Conservation (phyloP, 83 land plant genomes). For the Larix sibirica region DNA sequence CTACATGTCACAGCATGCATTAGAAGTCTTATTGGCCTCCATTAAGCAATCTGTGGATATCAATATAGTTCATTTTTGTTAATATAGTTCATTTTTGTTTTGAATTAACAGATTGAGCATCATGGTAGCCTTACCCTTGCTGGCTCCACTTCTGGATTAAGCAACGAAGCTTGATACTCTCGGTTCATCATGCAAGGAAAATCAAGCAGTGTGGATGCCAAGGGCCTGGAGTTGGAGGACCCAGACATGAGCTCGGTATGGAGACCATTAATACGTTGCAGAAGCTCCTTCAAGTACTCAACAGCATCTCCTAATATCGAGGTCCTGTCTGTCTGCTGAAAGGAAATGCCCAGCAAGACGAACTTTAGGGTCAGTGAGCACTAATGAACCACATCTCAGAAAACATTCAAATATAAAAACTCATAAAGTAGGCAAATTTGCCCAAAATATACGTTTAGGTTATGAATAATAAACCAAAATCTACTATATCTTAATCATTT, state of each 20-base stretch:
- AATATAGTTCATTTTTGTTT: too few species aligned
- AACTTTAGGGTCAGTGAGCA: neutral
- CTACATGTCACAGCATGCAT: too few species aligned
- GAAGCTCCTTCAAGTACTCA: conserved; percentile 14
- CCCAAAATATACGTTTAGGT: neutral
- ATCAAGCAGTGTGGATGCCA: neutral
- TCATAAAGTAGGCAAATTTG: neutral
- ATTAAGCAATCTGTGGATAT: too few species aligned
- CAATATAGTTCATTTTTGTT: too few species aligned
- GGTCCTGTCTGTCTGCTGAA: conserved; percentile 2
- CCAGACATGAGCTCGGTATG: neutral
- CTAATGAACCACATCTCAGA: neutral
- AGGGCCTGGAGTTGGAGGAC: neutral
- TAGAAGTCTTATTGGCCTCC: too few species aligned
- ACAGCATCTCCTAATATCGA: conserved; percentile 4
- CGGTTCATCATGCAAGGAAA: too few species aligned
- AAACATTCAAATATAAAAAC: neutral
- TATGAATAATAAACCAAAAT: neutral
- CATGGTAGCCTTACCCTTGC: too few species aligned
- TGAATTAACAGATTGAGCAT: too few species aligned
- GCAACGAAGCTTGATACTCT: too few species aligned
- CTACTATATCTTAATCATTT: neutral
- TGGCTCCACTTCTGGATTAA: too few species aligned
- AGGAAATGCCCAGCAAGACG: neutral
- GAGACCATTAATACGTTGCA: conserved; percentile 9